Base-by-base conservation (phyloP, 441 rosid genomes). In the Corymbia calophylla region DNA sequence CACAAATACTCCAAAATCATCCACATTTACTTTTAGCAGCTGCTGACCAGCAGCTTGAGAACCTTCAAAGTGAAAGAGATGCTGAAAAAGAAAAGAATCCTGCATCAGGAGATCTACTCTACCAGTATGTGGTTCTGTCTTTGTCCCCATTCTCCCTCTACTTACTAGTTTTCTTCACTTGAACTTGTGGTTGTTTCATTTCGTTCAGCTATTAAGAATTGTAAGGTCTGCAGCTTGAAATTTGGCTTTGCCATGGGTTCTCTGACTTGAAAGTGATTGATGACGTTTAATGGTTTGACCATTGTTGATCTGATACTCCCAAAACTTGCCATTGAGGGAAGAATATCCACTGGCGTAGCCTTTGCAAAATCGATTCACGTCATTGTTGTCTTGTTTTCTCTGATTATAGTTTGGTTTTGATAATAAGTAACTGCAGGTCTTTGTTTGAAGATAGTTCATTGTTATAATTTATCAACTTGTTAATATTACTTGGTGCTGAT, bases 11-110 rank as follows among this genome's bases (percentile, higher is more conserved):
- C 93, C 96, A 92, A 90, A 96, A 96, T 87, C 99, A 96, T 95
- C 97, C 98, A 27, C 97, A 98, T 94, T 91, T 98, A 44, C 92
- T 97, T 85, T 97, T 95, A 27, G 91, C 95, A 8, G 96, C 99
- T 4, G 92, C 96, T 90, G 99, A 97, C 91, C 97, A 97, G 90
- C 99, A 98, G 92, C 97, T 98, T 88, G 96, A 95, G 92, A 96
- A 95, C 89, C 94, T 98, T 91, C 96, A 94, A 49, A 90, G 91
- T 47, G 98, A 95, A 73, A 93, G 93, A 88, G 95, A 96, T 81
- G 84, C 92, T 54, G 93, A 88, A 88, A 92, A 87, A 90, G 89
- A 93, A 31, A 95, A 92, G 35, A 88, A 91, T 82, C 89, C 55
- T 53, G 88, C 96, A 13, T 60, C 93, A 87, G 93, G 92, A 86